Base-by-base conservation (phyloP, 306 rosid genomes). In the Abrus pulchellus region DNA sequence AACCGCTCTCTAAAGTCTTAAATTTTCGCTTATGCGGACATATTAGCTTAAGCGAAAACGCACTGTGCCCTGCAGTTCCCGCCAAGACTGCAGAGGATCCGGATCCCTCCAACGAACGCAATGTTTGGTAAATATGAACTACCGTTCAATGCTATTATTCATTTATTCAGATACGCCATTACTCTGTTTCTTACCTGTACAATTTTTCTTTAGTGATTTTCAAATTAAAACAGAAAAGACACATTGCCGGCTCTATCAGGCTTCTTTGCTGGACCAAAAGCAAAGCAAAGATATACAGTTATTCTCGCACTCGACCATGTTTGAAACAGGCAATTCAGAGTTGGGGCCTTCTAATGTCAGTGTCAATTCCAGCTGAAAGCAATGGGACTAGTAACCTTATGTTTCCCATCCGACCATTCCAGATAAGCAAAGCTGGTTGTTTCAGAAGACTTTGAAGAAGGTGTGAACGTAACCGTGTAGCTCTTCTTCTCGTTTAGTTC, bases 321-420 rank as follows among this genome's bases (percentile, higher is more conserved):
- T 74, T 14, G 36, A 84, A 6, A 57, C 75, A 74, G 70, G 75
- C 68, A 68, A 45, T 65, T 80, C 50, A 64, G 52, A 74, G 72
- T 47, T 0, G 55, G 75, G 47, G 59, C 63, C 71, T 86, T 81
- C 9, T 43, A 65, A 72, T 62, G 68, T 76, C 30, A 61, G 54
- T 13, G 45, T 81, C 80, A 95, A 68, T 81, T 79, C 99, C 99
- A 95, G 83, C 82, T 89, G 83, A 93, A 86, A 55, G 98, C 98
- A 76, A 95, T 82, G 2, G 97, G 93, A 83, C 93, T 91, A 0
- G 91, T 88, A 12, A 95, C 93, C 9, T 43, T 67, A 77, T 89
- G 99, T 79, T 89, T 92, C 82, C 98, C 98, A 75, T 92, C 98
- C 0, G 97, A 89, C 98, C 98, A 95, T 82, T 86, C 92, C 83